A percentile compares a stretch with the other conserved stretches of the same genome.
Evolutionary conservation across 2,329 filamentous ascomycete genomes (phyloP).

Genomic region (Colletotrichum viniferum): DNA sequence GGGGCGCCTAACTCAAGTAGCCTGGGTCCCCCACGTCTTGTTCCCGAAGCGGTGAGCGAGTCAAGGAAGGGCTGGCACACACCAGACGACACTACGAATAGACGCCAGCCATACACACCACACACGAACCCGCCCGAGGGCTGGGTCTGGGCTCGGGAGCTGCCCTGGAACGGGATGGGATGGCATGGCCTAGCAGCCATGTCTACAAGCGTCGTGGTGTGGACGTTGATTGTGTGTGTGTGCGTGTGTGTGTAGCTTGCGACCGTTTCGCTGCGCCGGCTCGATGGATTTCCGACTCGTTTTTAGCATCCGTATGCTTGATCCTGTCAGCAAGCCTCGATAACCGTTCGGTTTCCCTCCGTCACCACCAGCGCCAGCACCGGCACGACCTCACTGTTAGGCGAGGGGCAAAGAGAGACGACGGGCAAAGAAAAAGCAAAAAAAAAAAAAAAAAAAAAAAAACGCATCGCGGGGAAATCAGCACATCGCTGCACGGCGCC

Average conservation of each 20-base stretch:
- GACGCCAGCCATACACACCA: background rate
- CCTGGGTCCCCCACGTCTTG: background rate
- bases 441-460: background rate
- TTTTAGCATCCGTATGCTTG: background rate
- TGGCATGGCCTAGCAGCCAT: constrained; percentile 1
- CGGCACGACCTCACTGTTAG: too few species aligned
- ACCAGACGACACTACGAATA: background rate
- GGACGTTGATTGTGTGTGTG: background rate
- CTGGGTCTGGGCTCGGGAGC: background rate
- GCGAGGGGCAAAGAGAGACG: background rate
- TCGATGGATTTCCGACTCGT: background rate
- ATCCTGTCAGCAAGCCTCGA: background rate
- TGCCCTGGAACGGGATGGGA: background rate
- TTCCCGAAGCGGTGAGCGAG: constrained; percentile 22
- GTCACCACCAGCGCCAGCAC: background rate
- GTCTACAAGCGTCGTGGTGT: background rate
- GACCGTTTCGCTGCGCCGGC: background rate
- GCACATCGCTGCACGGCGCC: background rate
- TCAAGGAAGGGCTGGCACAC: constrained; percentile 11
- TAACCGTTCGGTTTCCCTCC: background rate
- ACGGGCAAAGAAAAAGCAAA: background rate
- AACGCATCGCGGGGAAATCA: background rate
- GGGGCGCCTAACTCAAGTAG: background rate
- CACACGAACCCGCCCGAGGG: background rate
- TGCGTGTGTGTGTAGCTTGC: background rate